Conservation (phyloP, 2,329 filamentous ascomycete species). For the Atkinsonella texensis region DNA sequence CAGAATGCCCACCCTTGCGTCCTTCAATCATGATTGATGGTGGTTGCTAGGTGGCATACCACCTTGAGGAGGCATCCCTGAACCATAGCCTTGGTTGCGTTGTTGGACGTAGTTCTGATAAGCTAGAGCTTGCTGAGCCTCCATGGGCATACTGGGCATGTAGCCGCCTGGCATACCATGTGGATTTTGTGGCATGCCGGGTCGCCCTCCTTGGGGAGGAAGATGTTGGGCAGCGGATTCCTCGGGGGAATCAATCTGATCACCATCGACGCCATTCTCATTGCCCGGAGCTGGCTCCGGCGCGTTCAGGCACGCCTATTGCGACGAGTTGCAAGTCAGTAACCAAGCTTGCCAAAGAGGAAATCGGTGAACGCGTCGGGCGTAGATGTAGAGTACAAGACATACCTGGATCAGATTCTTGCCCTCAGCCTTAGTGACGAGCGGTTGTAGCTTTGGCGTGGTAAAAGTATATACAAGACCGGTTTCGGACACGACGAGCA, state of each 20-base stretch:
- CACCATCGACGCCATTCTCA: conserved; percentile 68
- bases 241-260: conserved; percentile 81
- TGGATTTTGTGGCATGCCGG: conserved; percentile 52
- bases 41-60: conserved; percentile 75
- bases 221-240: conserved; percentile 70
- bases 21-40: conserved; percentile 53
- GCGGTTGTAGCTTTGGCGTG: conserved; percentile 92
- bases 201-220: conserved; percentile 45
- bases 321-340: conserved; percentile 3
- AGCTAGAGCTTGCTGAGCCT: conserved; percentile 66
- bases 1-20: background rate
- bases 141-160: conserved; percentile 53
- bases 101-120: conserved; percentile 79
- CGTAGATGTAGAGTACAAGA: background rate
- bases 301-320: conserved; percentile 90
- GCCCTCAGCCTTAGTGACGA: conserved; percentile 96
- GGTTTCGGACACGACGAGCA: conserved; percentile 94
- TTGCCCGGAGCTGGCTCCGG: conserved; percentile 75
- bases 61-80: conserved; percentile 65
- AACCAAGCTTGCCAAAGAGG: background rate
- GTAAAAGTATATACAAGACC: conserved; percentile 97
- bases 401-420: conserved; percentile 96
- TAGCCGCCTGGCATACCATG: conserved; percentile 50
- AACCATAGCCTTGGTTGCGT: conserved; percentile 55
- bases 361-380: background rate